phyloP scores from a whole-genome alignment of 306 rosid species.

The Cucurbita pepo region DNA sequence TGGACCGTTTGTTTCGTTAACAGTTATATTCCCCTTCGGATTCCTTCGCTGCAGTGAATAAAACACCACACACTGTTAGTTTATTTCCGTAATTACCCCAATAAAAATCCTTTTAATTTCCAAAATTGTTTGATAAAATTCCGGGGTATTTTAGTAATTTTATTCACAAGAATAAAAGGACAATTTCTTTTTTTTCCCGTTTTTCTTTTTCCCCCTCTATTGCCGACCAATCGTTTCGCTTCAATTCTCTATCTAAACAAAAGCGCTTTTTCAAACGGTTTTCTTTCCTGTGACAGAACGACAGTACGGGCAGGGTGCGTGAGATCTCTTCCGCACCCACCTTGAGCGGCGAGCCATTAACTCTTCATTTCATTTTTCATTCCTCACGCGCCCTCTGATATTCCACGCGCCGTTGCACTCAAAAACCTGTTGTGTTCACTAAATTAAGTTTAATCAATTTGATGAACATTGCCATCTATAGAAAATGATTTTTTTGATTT shows the following conservation, averaged over 20 bases:
- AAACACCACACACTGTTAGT: neutral
- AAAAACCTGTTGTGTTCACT: neutral
- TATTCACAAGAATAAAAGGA: neutral
- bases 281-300: constrained; percentile 7
- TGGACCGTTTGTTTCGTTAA: constrained; percentile 56
- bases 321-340: constrained; percentile 8
- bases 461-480: no score
- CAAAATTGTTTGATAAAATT: neutral
- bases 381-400: neutral
- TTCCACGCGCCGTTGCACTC: neutral
- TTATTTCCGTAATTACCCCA: constrained; percentile 11
- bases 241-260: neutral
- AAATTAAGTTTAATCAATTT: neutral
- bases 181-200: neutral
- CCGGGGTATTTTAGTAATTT: constrained; percentile 17
- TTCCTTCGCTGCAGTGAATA: constrained; percentile 8
- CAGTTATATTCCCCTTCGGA: constrained; percentile 24
- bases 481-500: no score
- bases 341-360: neutral
- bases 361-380: neutral
- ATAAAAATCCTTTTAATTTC: neutral
- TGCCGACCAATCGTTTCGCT: constrained; percentile 8
- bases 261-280: constrained; percentile 41
- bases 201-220: neutral
- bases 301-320: neutral